A percentile compares a stretch with the other conserved stretches of the same genome.
These are phyloP conservation scores for Globisporangium barbulae DNA, from an alignment of 352 stramenopile genomes.

Conservation along the genomic window DNA sequence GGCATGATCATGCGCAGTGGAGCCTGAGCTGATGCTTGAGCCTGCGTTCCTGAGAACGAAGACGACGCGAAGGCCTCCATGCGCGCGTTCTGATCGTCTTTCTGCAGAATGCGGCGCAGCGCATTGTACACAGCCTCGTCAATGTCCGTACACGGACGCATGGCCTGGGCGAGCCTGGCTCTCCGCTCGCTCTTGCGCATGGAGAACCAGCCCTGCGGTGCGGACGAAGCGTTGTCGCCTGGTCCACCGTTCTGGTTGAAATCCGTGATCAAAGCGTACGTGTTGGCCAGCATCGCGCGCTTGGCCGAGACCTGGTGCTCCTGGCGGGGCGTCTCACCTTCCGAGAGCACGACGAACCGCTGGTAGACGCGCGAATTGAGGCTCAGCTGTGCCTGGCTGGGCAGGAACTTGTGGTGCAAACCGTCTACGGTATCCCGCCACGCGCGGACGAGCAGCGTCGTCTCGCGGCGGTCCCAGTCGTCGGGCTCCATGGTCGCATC, in stretches of 20 bases:
- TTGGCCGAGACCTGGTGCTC: slow-evolving; percentile 2
- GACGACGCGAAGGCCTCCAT: neutral
- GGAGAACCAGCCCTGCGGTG: slow-evolving; percentile 10
- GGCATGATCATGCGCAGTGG: neutral
- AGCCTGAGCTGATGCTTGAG: neutral
- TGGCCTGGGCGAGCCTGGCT: neutral
- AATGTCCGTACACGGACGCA: slow-evolving; percentile 11
- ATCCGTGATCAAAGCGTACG: slow-evolving; percentile 10
- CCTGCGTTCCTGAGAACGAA: neutral
- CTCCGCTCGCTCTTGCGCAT: slow-evolving; percentile 13
- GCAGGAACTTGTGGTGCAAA: neutral
- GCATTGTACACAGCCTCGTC: slow-evolving; percentile 9
- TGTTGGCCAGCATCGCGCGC: neutral
- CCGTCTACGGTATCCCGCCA: slow-evolving; percentile 10
- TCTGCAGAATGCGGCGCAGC: slow-evolving; percentile 5
- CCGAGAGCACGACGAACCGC: slow-evolving; percentile 11
- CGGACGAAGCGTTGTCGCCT: too few species aligned
- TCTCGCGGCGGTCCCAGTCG: slow-evolving; percentile 14
- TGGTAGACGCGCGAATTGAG: slow-evolving; percentile 11
- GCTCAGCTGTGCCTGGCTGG: neutral
- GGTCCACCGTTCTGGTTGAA: slow-evolving; percentile 4
- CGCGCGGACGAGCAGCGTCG: slow-evolving; percentile 11
- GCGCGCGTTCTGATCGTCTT: neutral
- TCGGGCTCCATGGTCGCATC: neutral
- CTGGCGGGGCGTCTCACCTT: slow-evolving; percentile 5